A percentile compares a stretch with the other conserved stretches of the same genome.
Conservation (phyloP, 805 yeast genomes). For the Yarrowia divulgata region DNA sequence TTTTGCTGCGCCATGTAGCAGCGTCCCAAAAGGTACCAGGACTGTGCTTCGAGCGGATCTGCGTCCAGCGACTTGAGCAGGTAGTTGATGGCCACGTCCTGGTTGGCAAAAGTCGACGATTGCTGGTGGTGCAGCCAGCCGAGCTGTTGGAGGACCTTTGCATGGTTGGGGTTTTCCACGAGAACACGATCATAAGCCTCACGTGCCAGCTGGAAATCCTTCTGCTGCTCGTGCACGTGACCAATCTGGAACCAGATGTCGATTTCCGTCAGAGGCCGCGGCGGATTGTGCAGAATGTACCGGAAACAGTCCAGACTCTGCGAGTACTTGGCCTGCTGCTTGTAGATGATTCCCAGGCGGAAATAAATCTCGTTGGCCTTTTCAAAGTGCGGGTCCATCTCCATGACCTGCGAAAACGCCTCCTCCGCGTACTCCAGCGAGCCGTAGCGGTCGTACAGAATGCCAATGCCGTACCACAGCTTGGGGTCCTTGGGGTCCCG, state of each 20-base stretch:
- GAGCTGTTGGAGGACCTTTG: slow-evolving; percentile 93
- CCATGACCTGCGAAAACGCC: slow-evolving; percentile 94
- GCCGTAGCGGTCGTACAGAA: slow-evolving; percentile 94
- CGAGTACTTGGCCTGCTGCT: slow-evolving; percentile 86
- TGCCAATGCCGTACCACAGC: slow-evolving; percentile 98
- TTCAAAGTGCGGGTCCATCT: slow-evolving; percentile 94
- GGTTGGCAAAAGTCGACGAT: slow-evolving; percentile 72
- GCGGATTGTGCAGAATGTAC: slow-evolving; percentile 88
- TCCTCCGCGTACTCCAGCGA: slow-evolving; percentile 97
- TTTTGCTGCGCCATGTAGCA: slow-evolving; percentile 96
- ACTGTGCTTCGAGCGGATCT: slow-evolving; percentile 89
- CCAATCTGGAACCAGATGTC: slow-evolving; percentile 99
- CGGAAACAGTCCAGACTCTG: slow-evolving; percentile 94
- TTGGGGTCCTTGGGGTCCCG: slow-evolving; percentile 95
- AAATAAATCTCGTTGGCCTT: slow-evolving; percentile 96
- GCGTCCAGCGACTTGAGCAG: slow-evolving; percentile 87
- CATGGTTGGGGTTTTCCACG: slow-evolving; percentile 88
- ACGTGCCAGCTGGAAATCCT: slow-evolving; percentile 88
- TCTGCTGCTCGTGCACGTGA: slow-evolving; percentile 90
- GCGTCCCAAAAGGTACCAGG: slow-evolving; percentile 96
- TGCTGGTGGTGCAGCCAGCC: slow-evolving; percentile 90
- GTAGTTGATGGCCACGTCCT: slow-evolving; percentile 81
- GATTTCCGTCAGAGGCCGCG: slow-evolving; percentile 93
- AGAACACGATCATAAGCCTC: slow-evolving; percentile 96
- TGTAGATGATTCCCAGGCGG: slow-evolving; percentile 94